A percentile compares a stretch with the other conserved stretches of the same genome.
phyloP scores from a whole-genome alignment of 352 stramenopile species.

The Chrysophaeum taylorii region DNA sequence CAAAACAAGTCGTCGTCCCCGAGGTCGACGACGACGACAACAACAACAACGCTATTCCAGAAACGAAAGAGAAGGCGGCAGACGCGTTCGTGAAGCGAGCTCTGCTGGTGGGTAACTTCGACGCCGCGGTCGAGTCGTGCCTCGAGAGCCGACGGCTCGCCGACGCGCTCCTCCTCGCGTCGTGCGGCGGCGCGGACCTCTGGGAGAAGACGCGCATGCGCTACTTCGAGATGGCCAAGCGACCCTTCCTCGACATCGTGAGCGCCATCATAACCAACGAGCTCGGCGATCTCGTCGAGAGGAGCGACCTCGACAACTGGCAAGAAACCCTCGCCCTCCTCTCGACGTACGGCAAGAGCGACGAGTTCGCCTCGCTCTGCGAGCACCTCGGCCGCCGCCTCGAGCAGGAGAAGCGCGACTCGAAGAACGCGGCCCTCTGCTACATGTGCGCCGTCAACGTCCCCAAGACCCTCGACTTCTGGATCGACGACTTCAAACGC shows the following conservation, averaged over 20 bases:
- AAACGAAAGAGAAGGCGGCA: too few relatives aligned
- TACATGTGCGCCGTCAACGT: slow-evolving; percentile 86
- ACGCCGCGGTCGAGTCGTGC: slow-evolving; percentile 91
- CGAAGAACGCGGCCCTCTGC: slow-evolving; percentile 79
- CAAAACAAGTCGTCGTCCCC: too few relatives aligned
- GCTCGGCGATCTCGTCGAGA: slow-evolving; percentile 63
- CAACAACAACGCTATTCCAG: slow-evolving; percentile 36
- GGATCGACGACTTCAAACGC: slow-evolving; percentile 63
- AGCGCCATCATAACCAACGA: slow-evolving; percentile 88
- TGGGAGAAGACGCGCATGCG: slow-evolving; percentile 85
- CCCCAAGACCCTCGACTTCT: slow-evolving; percentile 63
- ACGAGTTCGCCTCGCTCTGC: slow-evolving; percentile 90
- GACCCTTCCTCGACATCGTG: slow-evolving; percentile 87
- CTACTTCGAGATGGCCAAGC: slow-evolving; percentile 74
- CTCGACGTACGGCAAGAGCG: slow-evolving; percentile 89
- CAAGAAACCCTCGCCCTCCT: slow-evolving; percentile 91
- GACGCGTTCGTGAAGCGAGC: slow-evolving; percentile 83
- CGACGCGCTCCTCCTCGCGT: slow-evolving; percentile 82
- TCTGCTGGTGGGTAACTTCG: slow-evolving; percentile 93
- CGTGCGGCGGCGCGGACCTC: slow-evolving; percentile 77
- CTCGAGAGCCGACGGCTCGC: slow-evolving; percentile 86
- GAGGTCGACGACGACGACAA: slow-evolving; percentile 10
- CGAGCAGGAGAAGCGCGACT: slow-evolving; percentile 66
- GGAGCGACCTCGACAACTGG: slow-evolving; percentile 80
- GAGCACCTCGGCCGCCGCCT: slow-evolving; percentile 79